Base-by-base conservation (phyloP, 208 protist species). In the Wallacemonas sp. region DNA sequence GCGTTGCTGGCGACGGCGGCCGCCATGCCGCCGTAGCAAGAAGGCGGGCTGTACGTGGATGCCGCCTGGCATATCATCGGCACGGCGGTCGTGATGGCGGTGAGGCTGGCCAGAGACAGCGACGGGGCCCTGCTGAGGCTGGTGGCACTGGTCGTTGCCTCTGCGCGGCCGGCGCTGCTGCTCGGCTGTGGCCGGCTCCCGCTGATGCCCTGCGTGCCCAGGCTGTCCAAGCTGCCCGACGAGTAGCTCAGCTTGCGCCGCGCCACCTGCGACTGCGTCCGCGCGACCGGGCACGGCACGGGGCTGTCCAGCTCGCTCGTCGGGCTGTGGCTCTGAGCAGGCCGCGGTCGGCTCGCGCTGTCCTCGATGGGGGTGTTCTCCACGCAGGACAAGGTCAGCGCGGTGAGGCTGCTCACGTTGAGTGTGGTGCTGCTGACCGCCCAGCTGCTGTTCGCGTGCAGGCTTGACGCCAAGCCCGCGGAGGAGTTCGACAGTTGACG, bases 401-500 rank as follows among this genome's bases (percentile, higher is more conserved):
- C 29, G 4, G 68, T 71, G 49, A 65, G 70, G 38, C 67, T 79
- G 65, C 74, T 79, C 7, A 74, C 46, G 11, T 70, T 74, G 1
- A 79, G 52, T 12, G 52, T 59, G 20, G 52, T 59, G 22, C 52
- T 59, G 32, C 32, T 59, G 18, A 42, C 52, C 29, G 52, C 52
- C 52, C 52, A 59, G 52, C 44, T 49, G 20, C 44, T 49, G 44
- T 1, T 49, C 11, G 44, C 44, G 44, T 49, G 44, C 20, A 16
- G 10, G 20, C 18, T 49, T 5, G 44, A 49, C 44, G 20, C 44
- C 10, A 49, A 0, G 20, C 44, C 44, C 5, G 20, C 44, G 16
- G 44, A 49, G 44, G 18, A 26, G n/a, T 18, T 23, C 16, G 44
- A 49, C 57, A 66, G 61, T 1, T 64, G 42, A 41, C 48, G n/a